Conservation (phyloP, 352 stramenopile species). For the Globisporangium polare region DNA sequence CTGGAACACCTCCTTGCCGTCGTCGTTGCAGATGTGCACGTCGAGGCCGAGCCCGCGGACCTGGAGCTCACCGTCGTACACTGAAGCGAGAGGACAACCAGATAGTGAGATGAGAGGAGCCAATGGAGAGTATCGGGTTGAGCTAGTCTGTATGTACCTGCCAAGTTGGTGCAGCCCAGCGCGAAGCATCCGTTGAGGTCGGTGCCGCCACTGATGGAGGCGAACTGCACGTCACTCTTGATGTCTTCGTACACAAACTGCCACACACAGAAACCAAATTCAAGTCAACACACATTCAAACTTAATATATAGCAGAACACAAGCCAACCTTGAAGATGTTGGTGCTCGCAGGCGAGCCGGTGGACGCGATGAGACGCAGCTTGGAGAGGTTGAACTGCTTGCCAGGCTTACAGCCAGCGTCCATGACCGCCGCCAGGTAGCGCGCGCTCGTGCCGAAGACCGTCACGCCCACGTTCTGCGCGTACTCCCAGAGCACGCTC, state of each 20-base stretch:
- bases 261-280: background rate
- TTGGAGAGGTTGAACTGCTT: constrained; percentile 66
- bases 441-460: constrained; percentile 76
- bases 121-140: too few species aligned
- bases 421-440: constrained; percentile 72
- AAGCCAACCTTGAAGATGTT: constrained; percentile 64
- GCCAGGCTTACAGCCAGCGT: constrained; percentile 53
- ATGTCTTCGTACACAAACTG: constrained; percentile 73
- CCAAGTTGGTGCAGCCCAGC: constrained; percentile 66
- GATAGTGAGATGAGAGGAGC: too few species aligned
- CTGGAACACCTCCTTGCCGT: constrained; percentile 41
- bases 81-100: constrained; percentile 9
- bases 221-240: constrained; percentile 74
- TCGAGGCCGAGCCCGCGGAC: constrained; percentile 76
- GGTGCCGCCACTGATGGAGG: constrained; percentile 80
- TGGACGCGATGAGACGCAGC: constrained; percentile 63
- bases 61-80: constrained; percentile 78
- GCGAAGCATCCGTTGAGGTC: constrained; percentile 83
- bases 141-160: too few species aligned
- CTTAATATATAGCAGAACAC: background rate
- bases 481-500: constrained; percentile 54
- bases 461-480: constrained; percentile 50
- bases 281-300: background rate
- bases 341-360: constrained; percentile 65
- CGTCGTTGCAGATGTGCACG: constrained; percentile 68